phyloP scores from a whole-genome alignment of 352 stramenopile genomes.

The Globisporangium polare region DNA sequence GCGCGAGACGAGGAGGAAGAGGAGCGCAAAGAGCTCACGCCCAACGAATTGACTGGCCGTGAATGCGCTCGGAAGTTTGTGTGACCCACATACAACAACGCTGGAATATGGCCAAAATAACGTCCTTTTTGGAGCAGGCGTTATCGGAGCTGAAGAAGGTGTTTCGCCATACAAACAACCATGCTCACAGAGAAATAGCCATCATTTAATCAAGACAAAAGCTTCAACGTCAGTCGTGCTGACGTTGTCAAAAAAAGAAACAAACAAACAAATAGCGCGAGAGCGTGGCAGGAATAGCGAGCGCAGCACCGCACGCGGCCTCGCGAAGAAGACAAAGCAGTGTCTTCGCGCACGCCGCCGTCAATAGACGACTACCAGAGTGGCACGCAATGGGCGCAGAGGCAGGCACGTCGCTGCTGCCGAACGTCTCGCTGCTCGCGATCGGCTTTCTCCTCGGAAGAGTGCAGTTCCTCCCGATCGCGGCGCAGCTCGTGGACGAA shows the following conservation, averaged over 20 bases:
- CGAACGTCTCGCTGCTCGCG: slow-evolving; percentile 57
- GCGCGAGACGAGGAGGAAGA: background rate
- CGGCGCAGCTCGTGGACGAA: slow-evolving; percentile 42
- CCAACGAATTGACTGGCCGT: slow-evolving; percentile 34
- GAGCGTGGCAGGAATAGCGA: background rate
- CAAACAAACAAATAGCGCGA: too few relatives aligned
- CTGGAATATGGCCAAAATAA: background rate
- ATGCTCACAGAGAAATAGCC: background rate
- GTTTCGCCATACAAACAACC: background rate
- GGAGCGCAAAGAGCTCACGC: background rate
- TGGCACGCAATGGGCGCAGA: slow-evolving; percentile 27
- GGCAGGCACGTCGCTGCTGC: slow-evolving; percentile 51
- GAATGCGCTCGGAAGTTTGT: background rate
- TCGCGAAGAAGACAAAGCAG: background rate
- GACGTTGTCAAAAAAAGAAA: too few relatives aligned
- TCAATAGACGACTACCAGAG: background rate
- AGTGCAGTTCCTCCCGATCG: slow-evolving; percentile 45
- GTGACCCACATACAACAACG: slow-evolving; percentile 5
- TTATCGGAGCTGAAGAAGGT: background rate
- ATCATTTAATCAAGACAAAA: background rate
- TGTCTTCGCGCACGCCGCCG: background rate
- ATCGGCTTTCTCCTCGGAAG: slow-evolving; percentile 60
- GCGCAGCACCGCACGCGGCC: background rate
- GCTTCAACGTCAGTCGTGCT: background rate
- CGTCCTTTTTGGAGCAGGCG: background rate